Conservation (phyloP, 345 rosid species). For the Melaleuca alternifolia region DNA sequence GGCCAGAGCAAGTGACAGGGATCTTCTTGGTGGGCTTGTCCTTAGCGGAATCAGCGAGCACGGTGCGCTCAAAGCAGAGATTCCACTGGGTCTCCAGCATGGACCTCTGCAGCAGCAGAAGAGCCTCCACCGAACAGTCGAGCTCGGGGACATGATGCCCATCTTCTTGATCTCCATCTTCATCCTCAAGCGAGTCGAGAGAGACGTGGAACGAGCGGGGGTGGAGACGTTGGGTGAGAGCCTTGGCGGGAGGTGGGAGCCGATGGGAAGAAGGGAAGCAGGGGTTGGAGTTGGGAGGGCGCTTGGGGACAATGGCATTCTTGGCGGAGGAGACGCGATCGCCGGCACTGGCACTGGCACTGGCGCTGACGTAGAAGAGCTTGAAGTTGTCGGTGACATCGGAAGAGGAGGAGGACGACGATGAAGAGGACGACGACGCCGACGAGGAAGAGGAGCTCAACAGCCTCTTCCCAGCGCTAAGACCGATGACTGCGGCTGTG, state of each 20-base stretch:
- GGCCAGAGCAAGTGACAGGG: constrained; percentile 56
- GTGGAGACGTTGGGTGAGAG: constrained; percentile 49
- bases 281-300: constrained; percentile 22
- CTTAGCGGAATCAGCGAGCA: constrained; percentile 8
- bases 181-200: constrained; percentile 21
- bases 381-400: constrained; percentile 26
- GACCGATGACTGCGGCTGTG: constrained; percentile 74
- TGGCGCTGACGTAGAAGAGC: constrained; percentile 18
- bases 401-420: constrained; percentile 28
- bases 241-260: constrained; percentile 31
- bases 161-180: constrained; percentile 16
- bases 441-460: constrained; percentile 55
- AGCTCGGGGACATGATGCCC: constrained; percentile 38
- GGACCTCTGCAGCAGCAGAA: constrained; percentile 76
- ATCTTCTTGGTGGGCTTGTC: constrained; percentile 29
- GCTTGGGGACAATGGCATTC: neutral
- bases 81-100: constrained; percentile 94
- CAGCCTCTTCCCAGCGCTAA: constrained; percentile 66
- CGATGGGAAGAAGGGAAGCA: constrained; percentile 33
- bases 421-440: neutral
- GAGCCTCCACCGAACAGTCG: constrained; percentile 59
- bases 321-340: neutral
- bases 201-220: constrained; percentile 22
- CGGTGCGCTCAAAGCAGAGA: constrained; percentile 56
- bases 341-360: neutral